Percentiles rank a stretch among this genome's conserved stretches.
Evolutionary conservation across 2,329 filamentous ascomycete species (phyloP).

Genomic region (Mycogone perniciosa): DNA sequence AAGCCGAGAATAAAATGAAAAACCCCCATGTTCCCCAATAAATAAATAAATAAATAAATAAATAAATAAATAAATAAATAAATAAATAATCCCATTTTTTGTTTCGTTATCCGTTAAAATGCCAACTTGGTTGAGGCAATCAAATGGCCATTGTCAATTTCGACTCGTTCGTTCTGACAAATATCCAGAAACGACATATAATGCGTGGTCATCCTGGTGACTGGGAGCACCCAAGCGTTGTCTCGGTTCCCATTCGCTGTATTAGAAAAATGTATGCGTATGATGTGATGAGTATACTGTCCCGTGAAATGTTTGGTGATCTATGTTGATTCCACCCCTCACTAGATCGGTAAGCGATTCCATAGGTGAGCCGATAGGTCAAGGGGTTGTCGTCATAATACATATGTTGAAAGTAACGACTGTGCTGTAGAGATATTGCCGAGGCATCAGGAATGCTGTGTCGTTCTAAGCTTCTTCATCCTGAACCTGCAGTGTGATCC

Average conservation of each 20-base stretch:
- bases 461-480: conserved; percentile 26
- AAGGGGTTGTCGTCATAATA: conserved; percentile 7
- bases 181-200: conserved; percentile 14
- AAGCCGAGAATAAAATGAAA: conserved; percentile 10
- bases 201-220: background rate
- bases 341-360: background rate
- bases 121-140: background rate
- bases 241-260: conserved; percentile 2
- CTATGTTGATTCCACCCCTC: no score
- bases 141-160: background rate
- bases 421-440: background rate
- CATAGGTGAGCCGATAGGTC: conserved; percentile 1
- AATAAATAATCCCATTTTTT: conserved; percentile 7
- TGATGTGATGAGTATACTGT: background rate
- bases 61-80: no score
- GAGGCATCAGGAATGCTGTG: background rate
- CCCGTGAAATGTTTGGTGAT: background rate
- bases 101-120: conserved; percentile 10
- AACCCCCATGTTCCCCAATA: conserved; percentile 4
- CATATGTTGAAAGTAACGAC: conserved; percentile 4
- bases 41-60: conserved; percentile 6
- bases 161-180: conserved; percentile 6
- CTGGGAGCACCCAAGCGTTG: background rate
- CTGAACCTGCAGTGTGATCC: conserved; percentile 20
- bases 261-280: conserved; percentile 3